Conservation (phyloP, 805 yeast genomes). For the Kuraishia ogatae region DNA sequence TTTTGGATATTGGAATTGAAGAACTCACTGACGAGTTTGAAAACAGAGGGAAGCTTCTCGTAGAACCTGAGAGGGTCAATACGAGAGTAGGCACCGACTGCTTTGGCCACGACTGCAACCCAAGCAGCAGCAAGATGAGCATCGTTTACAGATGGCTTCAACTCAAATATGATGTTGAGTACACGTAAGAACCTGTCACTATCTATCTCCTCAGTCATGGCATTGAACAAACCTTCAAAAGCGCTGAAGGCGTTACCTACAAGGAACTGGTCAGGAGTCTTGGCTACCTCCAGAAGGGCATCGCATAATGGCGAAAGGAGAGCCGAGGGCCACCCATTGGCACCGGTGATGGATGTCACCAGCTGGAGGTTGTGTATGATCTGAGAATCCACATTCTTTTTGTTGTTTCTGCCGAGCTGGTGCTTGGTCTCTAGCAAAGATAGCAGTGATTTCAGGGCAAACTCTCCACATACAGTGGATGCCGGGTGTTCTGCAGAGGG, state of each 20-base stretch:
- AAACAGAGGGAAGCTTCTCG: conserved; percentile 44
- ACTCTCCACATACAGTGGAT: conserved; percentile 57
- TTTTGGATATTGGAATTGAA: conserved; percentile 56
- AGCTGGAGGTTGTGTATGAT: conserved; percentile 74
- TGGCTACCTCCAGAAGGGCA: conserved; percentile 62
- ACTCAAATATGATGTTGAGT: conserved; percentile 62
- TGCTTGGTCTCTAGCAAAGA: conserved; percentile 26
- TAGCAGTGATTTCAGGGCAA: conserved; percentile 49
- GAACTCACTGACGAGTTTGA: conserved; percentile 51
- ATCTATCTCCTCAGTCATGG: conserved; percentile 45
- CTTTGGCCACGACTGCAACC: conserved; percentile 91
- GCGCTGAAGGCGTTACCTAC: conserved; percentile 79
- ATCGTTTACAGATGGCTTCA: conserved; percentile 78
- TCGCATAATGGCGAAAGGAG: conserved; percentile 71
- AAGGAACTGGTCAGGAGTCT: conserved; percentile 75
- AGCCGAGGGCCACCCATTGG: conserved; percentile 76
- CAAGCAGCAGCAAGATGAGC: conserved; percentile 86
- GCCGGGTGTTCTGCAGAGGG: conserved; percentile 77
- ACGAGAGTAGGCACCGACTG: conserved; percentile 44
- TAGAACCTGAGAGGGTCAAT: conserved; percentile 46
- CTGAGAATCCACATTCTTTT: conserved; percentile 44
- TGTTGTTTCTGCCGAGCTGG: conserved; percentile 21
- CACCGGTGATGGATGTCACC: conserved; percentile 57
- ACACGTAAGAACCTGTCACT: conserved; percentile 56
- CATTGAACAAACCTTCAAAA: conserved; percentile 70